phyloP scores from a whole-genome alignment of 768 basidiomycete species.

The Lyophyllum atratum region DNA sequence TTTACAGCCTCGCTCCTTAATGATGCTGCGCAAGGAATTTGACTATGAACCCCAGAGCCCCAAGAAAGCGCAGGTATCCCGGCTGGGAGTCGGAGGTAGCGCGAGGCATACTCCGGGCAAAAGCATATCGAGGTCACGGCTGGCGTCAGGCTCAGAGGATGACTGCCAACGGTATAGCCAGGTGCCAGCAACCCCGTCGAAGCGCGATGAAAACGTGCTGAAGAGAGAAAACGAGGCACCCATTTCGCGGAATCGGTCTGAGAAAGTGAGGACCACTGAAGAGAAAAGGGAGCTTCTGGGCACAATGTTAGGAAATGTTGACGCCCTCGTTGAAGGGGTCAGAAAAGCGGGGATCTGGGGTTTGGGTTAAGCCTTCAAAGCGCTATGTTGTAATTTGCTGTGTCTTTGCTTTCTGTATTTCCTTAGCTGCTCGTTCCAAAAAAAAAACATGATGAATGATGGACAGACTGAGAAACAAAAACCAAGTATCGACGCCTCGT shows the following conservation, averaged over 20 bases:
- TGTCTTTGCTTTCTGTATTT: constrained; percentile 13
- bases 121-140: constrained; percentile 19
- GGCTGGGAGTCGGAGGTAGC: constrained; percentile 16
- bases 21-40: constrained; percentile 70
- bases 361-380: constrained; percentile 35
- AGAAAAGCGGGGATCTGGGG: constrained; percentile 89
- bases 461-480: constrained; percentile 1
- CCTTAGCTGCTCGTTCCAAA: constrained; percentile 6
- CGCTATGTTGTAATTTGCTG: constrained; percentile 9
- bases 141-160: constrained; percentile 18
- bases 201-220: constrained; percentile 4
- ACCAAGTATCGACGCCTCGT: background rate
- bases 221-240: constrained; percentile 15
- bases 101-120: constrained; percentile 14
- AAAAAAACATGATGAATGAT: background rate
- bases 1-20: constrained; percentile 49
- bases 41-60: constrained; percentile 78
- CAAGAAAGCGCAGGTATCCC: constrained; percentile 39
- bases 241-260: constrained; percentile 3
- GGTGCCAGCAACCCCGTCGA: constrained; percentile 3
- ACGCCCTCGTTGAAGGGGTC: constrained; percentile 86
- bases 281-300: constrained; percentile 84
- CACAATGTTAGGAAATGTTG: constrained; percentile 87
- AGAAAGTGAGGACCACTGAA: constrained; percentile 59
- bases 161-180: constrained; percentile 14